Conservation (phyloP, 2,329 filamentous ascomycete genomes). For the Aureobasidium vineae region DNA sequence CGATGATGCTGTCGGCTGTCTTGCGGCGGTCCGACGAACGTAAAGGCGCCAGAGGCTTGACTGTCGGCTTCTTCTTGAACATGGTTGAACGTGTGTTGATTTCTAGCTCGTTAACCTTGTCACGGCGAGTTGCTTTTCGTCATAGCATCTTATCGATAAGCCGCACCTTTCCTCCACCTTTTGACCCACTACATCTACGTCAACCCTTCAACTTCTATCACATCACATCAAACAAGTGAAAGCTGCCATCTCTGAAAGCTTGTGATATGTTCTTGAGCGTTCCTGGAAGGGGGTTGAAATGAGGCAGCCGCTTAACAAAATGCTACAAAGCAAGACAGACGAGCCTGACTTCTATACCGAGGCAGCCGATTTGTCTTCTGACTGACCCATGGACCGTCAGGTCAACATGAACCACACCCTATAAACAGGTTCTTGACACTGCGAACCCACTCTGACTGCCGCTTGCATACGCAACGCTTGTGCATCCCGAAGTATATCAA, state of each 20-base stretch:
- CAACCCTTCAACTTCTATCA: not conserved
- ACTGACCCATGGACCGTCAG: not conserved
- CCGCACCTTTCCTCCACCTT: not conserved
- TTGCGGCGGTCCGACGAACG: constrained; percentile 66
- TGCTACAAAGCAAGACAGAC: not conserved
- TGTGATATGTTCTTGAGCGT: not conserved
- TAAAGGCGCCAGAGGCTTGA: constrained; percentile 65
- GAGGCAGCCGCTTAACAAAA: not conserved
- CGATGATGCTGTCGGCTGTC: constrained; percentile 65
- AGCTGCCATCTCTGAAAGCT: not conserved
- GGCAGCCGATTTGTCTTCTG: not conserved
- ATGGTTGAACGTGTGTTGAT: constrained; percentile 29
- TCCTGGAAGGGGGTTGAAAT: not conserved
- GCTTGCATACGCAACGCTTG: not conserved
- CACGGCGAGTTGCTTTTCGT: not conserved
- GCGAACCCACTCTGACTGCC: not conserved
- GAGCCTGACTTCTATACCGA: not conserved
- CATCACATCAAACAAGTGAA: not conserved
- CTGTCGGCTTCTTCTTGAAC: constrained; percentile 42
- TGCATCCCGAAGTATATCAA: not conserved
- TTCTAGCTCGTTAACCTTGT: not conserved
- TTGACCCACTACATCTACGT: not conserved
- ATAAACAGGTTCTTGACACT: not conserved
- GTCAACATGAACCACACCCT: not conserved
- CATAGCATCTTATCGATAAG: constrained; percentile 20